These are phyloP conservation scores for Neurospora terricola DNA, from an alignment of 495 filamentous ascomycete genomes.

Conservation along the genomic window DNA sequence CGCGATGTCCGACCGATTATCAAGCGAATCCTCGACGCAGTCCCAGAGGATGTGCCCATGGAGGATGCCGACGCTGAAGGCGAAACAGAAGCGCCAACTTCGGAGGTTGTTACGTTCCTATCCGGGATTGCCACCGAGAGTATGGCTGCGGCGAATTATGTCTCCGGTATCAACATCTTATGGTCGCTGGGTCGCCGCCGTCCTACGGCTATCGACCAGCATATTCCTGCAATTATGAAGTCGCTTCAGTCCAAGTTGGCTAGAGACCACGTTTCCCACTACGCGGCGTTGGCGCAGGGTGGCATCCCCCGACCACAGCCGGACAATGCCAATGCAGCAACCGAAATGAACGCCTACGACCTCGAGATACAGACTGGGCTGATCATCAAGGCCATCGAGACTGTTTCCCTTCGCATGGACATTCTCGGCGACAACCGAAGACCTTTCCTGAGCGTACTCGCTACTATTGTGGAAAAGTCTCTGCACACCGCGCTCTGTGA, in stretches of 20 bases:
- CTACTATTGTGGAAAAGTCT: slow-evolving; percentile 90
- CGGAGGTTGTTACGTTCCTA: slow-evolving; percentile 72
- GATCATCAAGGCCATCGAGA: slow-evolving; percentile 88
- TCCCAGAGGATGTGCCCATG: slow-evolving; percentile 79
- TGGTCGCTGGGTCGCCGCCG: slow-evolving; percentile 82
- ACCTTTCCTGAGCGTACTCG: slow-evolving; percentile 88
- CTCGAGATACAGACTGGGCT: slow-evolving; percentile 75
- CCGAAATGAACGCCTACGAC: slow-evolving; percentile 61
- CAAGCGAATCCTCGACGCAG: slow-evolving; percentile 74
- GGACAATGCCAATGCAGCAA: slow-evolving; percentile 38
- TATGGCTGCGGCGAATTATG: slow-evolving; percentile 65
- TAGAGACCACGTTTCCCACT: slow-evolving; percentile 81
- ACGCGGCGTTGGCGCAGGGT: slow-evolving; percentile 41
- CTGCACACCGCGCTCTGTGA: slow-evolving; percentile 72
- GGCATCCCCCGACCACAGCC: slow-evolving; percentile 25
- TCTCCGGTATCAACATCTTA: slow-evolving; percentile 80
- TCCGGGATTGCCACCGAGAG: slow-evolving; percentile 73
- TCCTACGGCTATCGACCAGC: slow-evolving; percentile 76
- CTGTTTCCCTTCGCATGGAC: slow-evolving; percentile 85
- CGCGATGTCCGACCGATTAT: slow-evolving; percentile 57
- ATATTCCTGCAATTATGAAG: slow-evolving; percentile 84
- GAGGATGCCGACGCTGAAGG: slow-evolving; percentile 85
- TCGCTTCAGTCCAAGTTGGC: slow-evolving; percentile 86
- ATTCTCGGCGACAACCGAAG: slow-evolving; percentile 83
- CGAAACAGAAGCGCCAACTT: slow-evolving; percentile 55